Conservation (phyloP, 305 asterid genomes). For the Fraxinus latifolia region DNA sequence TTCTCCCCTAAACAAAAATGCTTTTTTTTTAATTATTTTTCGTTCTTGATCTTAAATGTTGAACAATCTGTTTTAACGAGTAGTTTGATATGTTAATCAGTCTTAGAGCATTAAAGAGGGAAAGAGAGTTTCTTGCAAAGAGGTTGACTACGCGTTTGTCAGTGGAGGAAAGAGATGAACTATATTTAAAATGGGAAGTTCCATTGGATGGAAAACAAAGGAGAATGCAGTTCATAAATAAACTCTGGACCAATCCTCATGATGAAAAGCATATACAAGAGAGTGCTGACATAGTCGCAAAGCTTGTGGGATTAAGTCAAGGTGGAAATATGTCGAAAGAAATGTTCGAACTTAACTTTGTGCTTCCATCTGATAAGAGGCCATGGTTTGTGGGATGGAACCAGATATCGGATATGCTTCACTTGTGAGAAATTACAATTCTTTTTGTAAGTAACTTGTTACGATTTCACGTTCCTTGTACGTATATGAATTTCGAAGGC, state of each 20-base stretch:
- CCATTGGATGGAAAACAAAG: conserved; percentile 88
- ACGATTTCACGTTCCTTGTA: not conserved
- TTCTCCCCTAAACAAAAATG: conserved; percentile 12
- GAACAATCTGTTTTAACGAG: not conserved
- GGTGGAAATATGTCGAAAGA: conserved; percentile 82
- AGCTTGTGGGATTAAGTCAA: conserved; percentile 81
- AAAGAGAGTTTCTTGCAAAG: conserved; percentile 87
- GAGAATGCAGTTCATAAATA: conserved; percentile 75
- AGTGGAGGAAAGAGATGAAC: conserved; percentile 69
- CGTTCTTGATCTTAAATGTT: not conserved
- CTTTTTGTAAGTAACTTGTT: conserved; percentile 32
- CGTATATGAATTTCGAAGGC: conserved; percentile 26
- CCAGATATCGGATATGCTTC: conserved; percentile 83
- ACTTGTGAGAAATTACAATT: conserved; percentile 43
- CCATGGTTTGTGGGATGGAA: conserved; percentile 90
- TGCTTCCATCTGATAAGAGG: conserved; percentile 75
- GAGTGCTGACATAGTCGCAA: conserved; percentile 89
- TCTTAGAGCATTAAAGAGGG: conserved; percentile 74
- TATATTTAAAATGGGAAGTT: conserved; percentile 92
- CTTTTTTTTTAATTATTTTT: too few relatives aligned
- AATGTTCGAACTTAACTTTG: conserved; percentile 92
- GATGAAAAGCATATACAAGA: conserved; percentile 69
- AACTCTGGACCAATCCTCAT: conserved; percentile 78
- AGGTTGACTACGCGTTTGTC: conserved; percentile 69
- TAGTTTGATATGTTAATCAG: conserved; percentile 32